A percentile compares a stretch with the other conserved stretches of the same genome.
These are phyloP conservation scores for Gaultheria prostrata DNA, from an alignment of 148 eudicot genomes.

Conservation along the genomic window DNA sequence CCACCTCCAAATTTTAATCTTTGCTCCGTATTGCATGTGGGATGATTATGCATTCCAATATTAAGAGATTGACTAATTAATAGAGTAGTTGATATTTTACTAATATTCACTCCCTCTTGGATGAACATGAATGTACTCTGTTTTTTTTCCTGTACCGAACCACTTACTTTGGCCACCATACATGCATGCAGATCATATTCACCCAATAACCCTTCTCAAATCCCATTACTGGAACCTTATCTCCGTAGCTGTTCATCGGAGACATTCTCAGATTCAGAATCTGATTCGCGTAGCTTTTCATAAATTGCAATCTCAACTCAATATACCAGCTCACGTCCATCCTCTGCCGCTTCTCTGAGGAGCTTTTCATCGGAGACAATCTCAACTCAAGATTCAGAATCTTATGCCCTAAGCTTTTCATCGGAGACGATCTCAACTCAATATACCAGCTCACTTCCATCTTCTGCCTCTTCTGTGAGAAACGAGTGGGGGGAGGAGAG, in stretches of 20 bases:
- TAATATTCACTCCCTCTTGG: not conserved
- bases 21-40: too few relatives aligned
- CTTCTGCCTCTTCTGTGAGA: not conserved
- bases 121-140: too few relatives aligned
- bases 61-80: too few relatives aligned
- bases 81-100: too few relatives aligned
- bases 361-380: too few relatives aligned
- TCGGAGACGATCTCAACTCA: not conserved
- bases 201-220: not conserved
- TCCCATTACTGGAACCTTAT: not conserved
- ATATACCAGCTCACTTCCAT: not conserved
- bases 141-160: not conserved
- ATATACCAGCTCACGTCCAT: not conserved
- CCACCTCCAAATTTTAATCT: too few relatives aligned
- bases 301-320: not conserved
- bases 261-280: too few relatives aligned
- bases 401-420: too few relatives aligned
- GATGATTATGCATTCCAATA: too few relatives aligned
- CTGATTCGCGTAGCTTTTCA: not conserved
- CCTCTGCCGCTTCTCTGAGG: not conserved
- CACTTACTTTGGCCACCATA: constrained; percentile 32
- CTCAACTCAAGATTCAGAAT: too few relatives aligned
- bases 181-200: constrained; percentile 26
- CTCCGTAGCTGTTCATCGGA: not conserved
- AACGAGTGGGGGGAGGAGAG: too few relatives aligned